These are phyloP conservation scores for Heliosperma pusillum DNA, from an alignment of 148 eudicot genomes.

Conservation along the genomic window DNA sequence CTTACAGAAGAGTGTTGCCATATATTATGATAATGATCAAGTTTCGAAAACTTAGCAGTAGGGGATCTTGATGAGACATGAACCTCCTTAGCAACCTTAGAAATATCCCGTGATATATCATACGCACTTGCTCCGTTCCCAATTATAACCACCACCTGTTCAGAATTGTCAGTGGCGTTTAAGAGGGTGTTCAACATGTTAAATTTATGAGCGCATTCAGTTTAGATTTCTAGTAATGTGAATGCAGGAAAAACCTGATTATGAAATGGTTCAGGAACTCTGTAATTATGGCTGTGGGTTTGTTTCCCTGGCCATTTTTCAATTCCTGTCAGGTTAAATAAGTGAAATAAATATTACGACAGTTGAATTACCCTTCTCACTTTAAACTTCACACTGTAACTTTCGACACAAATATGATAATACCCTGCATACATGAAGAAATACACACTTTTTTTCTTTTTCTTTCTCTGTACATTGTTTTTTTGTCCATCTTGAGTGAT, in stretches of 20 bases:
- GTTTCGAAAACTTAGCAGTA: constrained; percentile 25
- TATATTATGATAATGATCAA: constrained; percentile 33
- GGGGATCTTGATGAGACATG: constrained; percentile 65
- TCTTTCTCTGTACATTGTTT: too few species aligned
- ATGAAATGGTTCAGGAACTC: constrained; percentile 48
- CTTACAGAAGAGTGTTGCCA: constrained; percentile 50
- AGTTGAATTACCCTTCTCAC: too few species aligned
- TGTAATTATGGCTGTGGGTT: constrained; percentile 69
- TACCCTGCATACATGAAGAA: too few species aligned
- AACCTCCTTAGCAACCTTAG: constrained; percentile 55
- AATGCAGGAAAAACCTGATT: too few species aligned
- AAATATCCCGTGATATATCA: constrained; percentile 53
- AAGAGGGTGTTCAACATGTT: too few species aligned
- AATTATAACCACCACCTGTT: constrained; percentile 54
- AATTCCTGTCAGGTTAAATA: constrained; percentile 36
- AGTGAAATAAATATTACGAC: too few species aligned
- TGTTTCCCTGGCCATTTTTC: constrained; percentile 62
- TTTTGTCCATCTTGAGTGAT: too few species aligned
- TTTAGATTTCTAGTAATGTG: too few species aligned
- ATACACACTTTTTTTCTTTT: too few species aligned
- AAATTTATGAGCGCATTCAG: too few species aligned
- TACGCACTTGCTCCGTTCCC: constrained; percentile 53
- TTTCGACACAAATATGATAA: too few species aligned
- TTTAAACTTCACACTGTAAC: too few species aligned
- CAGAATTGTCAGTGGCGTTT: neutral